A percentile compares a stretch with the other conserved stretches of the same genome.
Evolutionary conservation across 202 grass and related monocot species (phyloP).

Genomic region (Setaria italica): DNA sequence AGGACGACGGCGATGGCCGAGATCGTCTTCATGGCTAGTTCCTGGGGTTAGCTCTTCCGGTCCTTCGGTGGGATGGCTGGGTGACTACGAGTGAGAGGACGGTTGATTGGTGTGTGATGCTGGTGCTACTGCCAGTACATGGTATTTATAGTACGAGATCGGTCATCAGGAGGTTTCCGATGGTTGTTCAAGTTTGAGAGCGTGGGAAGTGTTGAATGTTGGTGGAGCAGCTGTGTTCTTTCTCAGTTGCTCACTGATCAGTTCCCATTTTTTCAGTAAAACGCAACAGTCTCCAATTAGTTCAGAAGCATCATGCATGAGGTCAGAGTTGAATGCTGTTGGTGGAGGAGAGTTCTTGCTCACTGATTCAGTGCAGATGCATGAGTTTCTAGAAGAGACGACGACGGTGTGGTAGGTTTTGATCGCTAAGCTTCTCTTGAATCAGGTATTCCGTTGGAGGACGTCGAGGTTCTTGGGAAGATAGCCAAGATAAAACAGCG

Average conservation of each 20-base stretch:
- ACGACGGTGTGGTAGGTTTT: background rate
- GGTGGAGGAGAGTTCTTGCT: background rate
- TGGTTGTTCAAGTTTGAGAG: background rate
- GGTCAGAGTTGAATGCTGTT: too few relatives aligned
- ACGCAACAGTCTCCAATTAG: too few relatives aligned
- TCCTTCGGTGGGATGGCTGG: background rate
- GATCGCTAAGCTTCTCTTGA: background rate
- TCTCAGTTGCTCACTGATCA: too few relatives aligned
- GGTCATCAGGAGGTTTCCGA: background rate
- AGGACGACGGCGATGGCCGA: conserved; percentile 39
- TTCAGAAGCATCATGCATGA: too few relatives aligned
- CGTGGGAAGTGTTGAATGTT: background rate
- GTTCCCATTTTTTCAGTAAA: too few relatives aligned
- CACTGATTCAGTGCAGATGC: background rate
- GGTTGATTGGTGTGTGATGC: background rate
- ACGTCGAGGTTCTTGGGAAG: background rate
- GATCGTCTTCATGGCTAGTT: conserved; percentile 34
- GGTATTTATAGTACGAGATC: conserved; percentile 40
- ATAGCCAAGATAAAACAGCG: background rate
- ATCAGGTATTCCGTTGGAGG: background rate
- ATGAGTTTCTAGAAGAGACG: conserved; percentile 19
- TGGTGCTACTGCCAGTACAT: background rate
- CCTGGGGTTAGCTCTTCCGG: background rate
- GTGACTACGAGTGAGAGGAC: background rate
- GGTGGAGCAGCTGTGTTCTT: too few relatives aligned